Base-by-base conservation (phyloP, 23 red algal genomes). In the Gracilariopsis chorda region DNA sequence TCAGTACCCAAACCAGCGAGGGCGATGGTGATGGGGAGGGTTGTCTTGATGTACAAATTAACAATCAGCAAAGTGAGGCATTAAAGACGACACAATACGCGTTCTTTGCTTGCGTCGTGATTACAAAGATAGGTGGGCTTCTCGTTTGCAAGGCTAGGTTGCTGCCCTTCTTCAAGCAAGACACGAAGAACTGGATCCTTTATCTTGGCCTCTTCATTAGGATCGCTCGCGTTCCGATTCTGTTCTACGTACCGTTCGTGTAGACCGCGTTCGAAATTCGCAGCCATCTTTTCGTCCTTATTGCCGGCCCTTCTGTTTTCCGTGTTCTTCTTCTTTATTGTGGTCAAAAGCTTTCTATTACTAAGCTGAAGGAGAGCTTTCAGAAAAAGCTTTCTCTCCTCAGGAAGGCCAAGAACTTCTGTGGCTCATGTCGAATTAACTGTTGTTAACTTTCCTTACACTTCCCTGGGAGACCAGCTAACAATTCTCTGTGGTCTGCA, bases 301-400 rank as follows among this genome's bases (percentile, higher is more conserved):
- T 77, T 95, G 34, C 93, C 86, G 5, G 93, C 82, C 23, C 85
- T 95, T 34, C 93, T 86, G 27, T 95, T 90, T 57, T 88, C 93
- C 21, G 48, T 95, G 57, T 84, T 95, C 41, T 75, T 86, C 45
- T 79, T 95, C 56, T 33, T 39, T 7, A 52, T 3, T 85, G 77
- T 51, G 90, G 77, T 24, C 80, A 93, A 55, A 3, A n/a, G n/a
- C n/a, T n/a, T n/a, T n/a, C n/a, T n/a, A n/a, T n/a, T n/a, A n/a
- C n/a, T n/a, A n/a, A n/a, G n/a, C n/a, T n/a, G n/a, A n/a, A n/a
- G n/a, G n/a, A n/a, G n/a, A n/a, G n/a, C n/a, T n/a, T n/a, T n/a
- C n/a, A n/a, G n/a, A n/a, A n/a, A n/a, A n/a, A n/a, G n/a, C n/a
- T n/a, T n/a, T n/a, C n/a, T n/a, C n/a, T n/a, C n/a, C n/a, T n/a